Percentiles rank a stretch among this genome's conserved stretches.
These are phyloP conservation scores for Trichoderma asperellum DNA, from an alignment of 2,329 filamentous ascomycete genomes.

Conservation along the genomic window DNA sequence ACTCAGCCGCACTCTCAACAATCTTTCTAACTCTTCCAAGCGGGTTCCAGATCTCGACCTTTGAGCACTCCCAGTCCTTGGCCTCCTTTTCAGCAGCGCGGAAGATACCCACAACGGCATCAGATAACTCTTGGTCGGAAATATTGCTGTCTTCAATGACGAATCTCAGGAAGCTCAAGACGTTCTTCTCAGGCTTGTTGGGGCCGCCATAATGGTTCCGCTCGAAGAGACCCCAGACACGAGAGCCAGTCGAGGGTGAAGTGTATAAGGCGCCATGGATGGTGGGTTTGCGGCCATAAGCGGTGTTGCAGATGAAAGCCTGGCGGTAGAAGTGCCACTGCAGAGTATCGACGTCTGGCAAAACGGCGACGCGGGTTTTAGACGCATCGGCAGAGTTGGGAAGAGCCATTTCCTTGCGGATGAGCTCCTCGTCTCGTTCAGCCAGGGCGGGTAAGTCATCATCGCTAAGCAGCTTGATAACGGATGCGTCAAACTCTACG, in stretches of 20 bases:
- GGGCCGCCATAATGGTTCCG: constrained; percentile 65
- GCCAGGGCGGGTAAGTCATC: constrained; percentile 66
- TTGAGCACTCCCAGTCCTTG: constrained; percentile 67
- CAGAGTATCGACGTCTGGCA: constrained; percentile 40
- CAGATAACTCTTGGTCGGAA: constrained; percentile 49
- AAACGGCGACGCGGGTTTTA: constrained; percentile 41
- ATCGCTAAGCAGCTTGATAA: constrained; percentile 55
- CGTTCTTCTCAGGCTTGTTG: constrained; percentile 62
- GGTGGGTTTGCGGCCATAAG: constrained; percentile 60
- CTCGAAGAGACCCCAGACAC: constrained; percentile 77
- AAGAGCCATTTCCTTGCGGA: constrained; percentile 58
- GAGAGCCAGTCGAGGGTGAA: constrained; percentile 49
- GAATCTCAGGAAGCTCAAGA: constrained; percentile 69
- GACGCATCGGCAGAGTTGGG: constrained; percentile 28
- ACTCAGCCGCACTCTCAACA: constrained; percentile 48
- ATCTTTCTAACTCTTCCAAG: constrained; percentile 55
- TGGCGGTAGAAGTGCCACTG: constrained; percentile 74
- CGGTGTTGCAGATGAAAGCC: constrained; percentile 70
- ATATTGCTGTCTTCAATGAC: constrained; percentile 62
- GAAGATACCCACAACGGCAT: constrained; percentile 66
- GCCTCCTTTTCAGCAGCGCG: constrained; percentile 71
- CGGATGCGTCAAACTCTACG: constrained; percentile 36
- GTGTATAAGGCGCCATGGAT: constrained; percentile 73
- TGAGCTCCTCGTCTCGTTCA: constrained; percentile 63
- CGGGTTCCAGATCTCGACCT: constrained; percentile 85